These are phyloP conservation scores for Trypanosomatidae sp. DNA, from an alignment of 208 protist species.

Conservation along the genomic window DNA sequence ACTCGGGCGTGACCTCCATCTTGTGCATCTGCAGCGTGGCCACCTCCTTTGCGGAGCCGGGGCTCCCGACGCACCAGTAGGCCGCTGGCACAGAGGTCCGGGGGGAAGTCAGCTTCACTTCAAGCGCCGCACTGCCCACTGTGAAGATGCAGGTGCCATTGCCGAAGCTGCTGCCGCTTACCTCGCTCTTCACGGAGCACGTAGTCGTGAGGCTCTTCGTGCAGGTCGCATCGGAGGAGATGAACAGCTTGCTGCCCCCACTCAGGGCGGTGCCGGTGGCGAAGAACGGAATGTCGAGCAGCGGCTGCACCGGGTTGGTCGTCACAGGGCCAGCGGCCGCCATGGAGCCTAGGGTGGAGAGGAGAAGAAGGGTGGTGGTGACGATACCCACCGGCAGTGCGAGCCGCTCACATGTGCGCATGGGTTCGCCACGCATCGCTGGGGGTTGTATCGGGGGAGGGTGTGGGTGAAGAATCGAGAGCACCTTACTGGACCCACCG, in stretches of 20 bases:
- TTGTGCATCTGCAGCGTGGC: constrained; percentile 11
- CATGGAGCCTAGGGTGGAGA: background rate
- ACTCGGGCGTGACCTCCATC: background rate
- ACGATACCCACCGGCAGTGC: background rate
- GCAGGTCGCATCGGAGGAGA: constrained; percentile 3
- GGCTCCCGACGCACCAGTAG: constrained; percentile 8
- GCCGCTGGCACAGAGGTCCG: background rate
- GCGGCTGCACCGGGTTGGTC: constrained; percentile 7
- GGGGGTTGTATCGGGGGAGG: background rate
- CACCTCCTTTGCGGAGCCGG: background rate
- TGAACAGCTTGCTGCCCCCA: background rate
- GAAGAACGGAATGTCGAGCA: constrained; percentile 10
- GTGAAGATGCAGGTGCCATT: constrained; percentile 9
- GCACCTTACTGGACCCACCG: background rate
- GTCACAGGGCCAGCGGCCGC: background rate
- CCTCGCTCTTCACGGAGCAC: background rate
- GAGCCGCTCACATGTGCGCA: background rate
- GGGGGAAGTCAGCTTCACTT: background rate
- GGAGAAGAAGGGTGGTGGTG: background rate
- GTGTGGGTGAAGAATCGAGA: background rate
- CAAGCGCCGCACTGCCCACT: background rate
- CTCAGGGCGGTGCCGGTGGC: background rate
- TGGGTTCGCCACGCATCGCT: background rate
- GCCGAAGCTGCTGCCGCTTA: constrained; percentile 1
- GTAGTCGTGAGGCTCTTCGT: background rate